Evolutionary conservation across 768 basidiomycete genomes (phyloP), one percentile per base, ranked within the genome.

Genomic region (Suillus bovinus): DNA sequence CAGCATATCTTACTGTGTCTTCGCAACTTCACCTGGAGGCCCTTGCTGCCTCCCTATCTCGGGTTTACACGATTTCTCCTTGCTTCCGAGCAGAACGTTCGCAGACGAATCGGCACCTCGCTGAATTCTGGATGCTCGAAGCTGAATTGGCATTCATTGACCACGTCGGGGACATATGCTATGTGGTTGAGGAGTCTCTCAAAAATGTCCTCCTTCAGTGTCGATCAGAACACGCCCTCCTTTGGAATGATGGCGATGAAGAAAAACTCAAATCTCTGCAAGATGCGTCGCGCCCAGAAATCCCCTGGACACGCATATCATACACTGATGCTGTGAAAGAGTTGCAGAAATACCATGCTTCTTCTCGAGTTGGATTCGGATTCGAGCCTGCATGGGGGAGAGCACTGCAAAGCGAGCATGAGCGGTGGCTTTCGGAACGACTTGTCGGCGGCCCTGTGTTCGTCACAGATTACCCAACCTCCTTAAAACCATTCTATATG

Each of bases 81-180:
- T 90, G 91, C 66, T 99, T 99, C 77, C 90, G 97, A 17, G 96
- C 97, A 24, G 97, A 99, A 71, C 86, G 86, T 6, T 91, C 89
- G 3, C 83, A 89, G 67, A 98, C 96, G 2, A 85, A 86, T 36
- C 82, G 96, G n/a, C 97, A 99, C 72, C 84, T 99, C 14, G 87
- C 93, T 57, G 97, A 99, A 74, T 99, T 99, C 75, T 98, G 94
- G 91, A 99, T 99, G 97, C 85, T 98, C 59, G 97, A 99, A 77
- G 96, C 93, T 0, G 97, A 99, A 72, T 89, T 93, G 84, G 87
- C 87, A 0, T 90, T 87, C 70, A 77, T 79, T 24, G 66, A 68
- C 27, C 71, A 72, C 9, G 71, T 89, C 5, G 77, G 78, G 3
- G 79, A 81, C 46, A 73, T 91, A 20, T 84, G 87, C 72, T 68